Base-by-base conservation (phyloP, 202 grass and related monocot genomes). In the Eragrostis tef region DNA sequence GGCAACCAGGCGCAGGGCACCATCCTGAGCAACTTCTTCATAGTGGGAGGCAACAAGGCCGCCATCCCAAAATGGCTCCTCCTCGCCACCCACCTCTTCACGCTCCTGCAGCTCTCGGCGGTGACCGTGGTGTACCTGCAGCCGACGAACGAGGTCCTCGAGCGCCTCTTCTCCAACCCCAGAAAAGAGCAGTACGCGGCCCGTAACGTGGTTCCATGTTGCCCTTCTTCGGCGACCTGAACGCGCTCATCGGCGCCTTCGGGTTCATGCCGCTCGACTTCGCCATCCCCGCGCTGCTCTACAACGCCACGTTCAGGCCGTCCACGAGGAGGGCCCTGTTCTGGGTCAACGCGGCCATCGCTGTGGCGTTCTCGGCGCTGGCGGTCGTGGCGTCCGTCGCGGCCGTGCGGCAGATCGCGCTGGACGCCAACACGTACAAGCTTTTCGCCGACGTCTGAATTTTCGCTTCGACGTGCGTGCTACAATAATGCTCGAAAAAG, bases 101-200 rank as follows among this genome's bases (percentile, higher is more conserved):
- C 89, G 39, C 77, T 99, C 47, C 81, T 93, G 64, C 93, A 99
- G 83, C 85, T 99, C 6, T 93, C 90, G 42, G 93, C 89, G 13
- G 91, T 94, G 46, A 90, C 74, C 50, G 80, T 90, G 53, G 95
- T 94, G 91, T 99, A 99, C 82, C 81, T 99, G 90, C 96, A 99
- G 72, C 90, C 92, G 14, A 90, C 93, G 16, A 99, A 99, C 64
- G 93, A 99, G 85, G 89, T 90, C 34, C 83, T 95, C 4, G 90
- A 95, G 79, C 74, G 96, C 9, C 11, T 91, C 36, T 86, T 87
- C 46, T 84, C 86, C 9, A 67, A 99, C 76, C 85, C 87, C 52
- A 95, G 22, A 62, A 84, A 52, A 57, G 80, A 60, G 24, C 93
- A 93, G 79, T 90, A 93, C 70, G 81, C 92, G 27, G 14, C 77